Evolutionary conservation across 257 asterid species (phyloP).

Genomic region (Scutellaria minor): DNA sequence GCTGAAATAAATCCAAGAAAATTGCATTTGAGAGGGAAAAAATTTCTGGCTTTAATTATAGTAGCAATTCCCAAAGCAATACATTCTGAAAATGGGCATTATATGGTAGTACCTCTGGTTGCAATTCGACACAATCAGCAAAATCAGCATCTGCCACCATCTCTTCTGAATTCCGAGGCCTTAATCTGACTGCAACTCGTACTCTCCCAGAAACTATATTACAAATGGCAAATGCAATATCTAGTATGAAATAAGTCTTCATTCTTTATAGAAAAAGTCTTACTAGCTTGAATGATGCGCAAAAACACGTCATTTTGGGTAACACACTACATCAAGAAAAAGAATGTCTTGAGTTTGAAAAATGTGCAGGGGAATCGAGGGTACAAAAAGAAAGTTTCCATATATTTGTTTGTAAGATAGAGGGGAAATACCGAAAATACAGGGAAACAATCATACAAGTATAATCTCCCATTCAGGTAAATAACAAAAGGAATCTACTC

Average conservation of each 20-base stretch:
- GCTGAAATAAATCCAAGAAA: slow-evolving; percentile 49
- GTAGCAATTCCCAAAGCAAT: background rate
- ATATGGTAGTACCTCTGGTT: slow-evolving; percentile 71
- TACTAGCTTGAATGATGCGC: slow-evolving; percentile 10
- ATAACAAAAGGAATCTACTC: background rate
- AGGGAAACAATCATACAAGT: slow-evolving; percentile 1
- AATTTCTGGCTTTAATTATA: slow-evolving; percentile 1
- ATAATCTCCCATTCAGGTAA: background rate
- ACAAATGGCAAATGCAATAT: slow-evolving; percentile 15
- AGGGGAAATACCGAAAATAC: slow-evolving; percentile 1
- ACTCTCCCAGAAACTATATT: slow-evolving; percentile 74
- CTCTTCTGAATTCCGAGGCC: slow-evolving; percentile 88
- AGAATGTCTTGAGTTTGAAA: background rate
- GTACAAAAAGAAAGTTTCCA: background rate
- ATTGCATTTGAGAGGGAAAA: background rate
- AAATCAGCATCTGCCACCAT: slow-evolving; percentile 81
- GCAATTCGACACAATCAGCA: slow-evolving; percentile 91
- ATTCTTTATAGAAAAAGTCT: slow-evolving; percentile 13
- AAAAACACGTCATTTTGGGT: slow-evolving; percentile 5
- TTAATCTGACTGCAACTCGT: slow-evolving; percentile 86
- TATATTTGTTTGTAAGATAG: background rate
- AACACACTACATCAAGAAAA: slow-evolving; percentile 15
- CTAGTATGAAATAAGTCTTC: slow-evolving; percentile 20
- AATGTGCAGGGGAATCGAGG: slow-evolving; percentile 8
- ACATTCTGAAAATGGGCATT: slow-evolving; percentile 12